Conservation (phyloP, 371 early-diverging fungal species). For the Mortierella sp. region DNA sequence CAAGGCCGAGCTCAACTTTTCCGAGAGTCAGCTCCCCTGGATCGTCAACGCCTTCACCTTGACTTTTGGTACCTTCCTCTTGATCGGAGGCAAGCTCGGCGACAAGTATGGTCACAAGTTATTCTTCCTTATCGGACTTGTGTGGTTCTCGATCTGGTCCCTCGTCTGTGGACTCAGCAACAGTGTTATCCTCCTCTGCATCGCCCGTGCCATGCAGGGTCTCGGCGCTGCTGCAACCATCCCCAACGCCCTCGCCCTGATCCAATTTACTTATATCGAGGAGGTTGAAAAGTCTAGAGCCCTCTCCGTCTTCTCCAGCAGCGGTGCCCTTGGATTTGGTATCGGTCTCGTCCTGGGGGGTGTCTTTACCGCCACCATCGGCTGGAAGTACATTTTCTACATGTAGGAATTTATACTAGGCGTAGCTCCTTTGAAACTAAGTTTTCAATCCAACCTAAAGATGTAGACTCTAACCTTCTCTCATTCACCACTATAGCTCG, state of each 20-base stretch:
- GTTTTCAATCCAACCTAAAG: background rate
- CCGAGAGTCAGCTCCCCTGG: slow-evolving; percentile 56
- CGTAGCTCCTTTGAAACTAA: background rate
- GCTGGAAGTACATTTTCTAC: slow-evolving; percentile 65
- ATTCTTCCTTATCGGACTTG: slow-evolving; percentile 56
- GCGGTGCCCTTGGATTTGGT: slow-evolving; percentile 62
- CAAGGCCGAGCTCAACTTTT: slow-evolving; percentile 49
- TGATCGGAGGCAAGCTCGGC: slow-evolving; percentile 63
- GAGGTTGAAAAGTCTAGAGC: slow-evolving; percentile 59
- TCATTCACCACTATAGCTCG: slow-evolving; percentile 27
- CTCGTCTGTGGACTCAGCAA: slow-evolving; percentile 55
- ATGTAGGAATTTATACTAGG: slow-evolving; percentile 33
- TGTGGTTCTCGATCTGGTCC: slow-evolving; percentile 59
- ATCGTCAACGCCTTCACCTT: slow-evolving; percentile 62
- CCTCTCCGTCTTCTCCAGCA: slow-evolving; percentile 59
- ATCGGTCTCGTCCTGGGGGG: slow-evolving; percentile 63
- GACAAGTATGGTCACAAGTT: slow-evolving; percentile 63
- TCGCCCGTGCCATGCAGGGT: slow-evolving; percentile 63
- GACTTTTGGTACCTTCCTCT: slow-evolving; percentile 63
- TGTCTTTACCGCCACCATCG: slow-evolving; percentile 58
- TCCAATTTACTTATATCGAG: slow-evolving; percentile 58
- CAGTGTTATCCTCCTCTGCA: slow-evolving; percentile 55
- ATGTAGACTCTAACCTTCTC: background rate
- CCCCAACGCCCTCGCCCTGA: slow-evolving; percentile 63
- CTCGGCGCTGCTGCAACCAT: slow-evolving; percentile 65